Conservation (phyloP, 2,329 filamentous ascomycete genomes). For the Calcarisporium arbuscula region DNA sequence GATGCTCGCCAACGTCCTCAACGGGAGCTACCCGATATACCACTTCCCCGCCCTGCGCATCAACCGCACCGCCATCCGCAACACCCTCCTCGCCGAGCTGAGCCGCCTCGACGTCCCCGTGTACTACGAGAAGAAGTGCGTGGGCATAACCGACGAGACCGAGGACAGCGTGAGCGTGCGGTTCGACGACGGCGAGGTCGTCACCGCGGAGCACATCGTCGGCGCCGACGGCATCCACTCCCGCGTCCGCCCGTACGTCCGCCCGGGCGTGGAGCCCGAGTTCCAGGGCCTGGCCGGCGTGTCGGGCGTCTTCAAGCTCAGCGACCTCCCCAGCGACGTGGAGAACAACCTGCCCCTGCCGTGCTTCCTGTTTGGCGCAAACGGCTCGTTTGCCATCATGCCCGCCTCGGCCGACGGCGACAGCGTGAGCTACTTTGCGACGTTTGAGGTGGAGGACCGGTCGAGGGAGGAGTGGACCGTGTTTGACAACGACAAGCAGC, state of each 20-base stretch:
- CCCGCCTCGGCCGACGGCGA: constrained; percentile 35
- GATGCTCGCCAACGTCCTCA: constrained; percentile 35
- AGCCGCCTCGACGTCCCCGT: constrained; percentile 33
- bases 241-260: constrained; percentile 42
- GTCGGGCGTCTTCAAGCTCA: constrained; percentile 21
- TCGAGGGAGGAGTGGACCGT: no score
- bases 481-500: no score
- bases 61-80: constrained; percentile 45
- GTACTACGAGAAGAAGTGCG: constrained; percentile 42
- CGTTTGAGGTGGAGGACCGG: no score
- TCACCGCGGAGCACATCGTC: constrained; percentile 37
- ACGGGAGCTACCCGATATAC: constrained; percentile 40
- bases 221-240: constrained; percentile 58
- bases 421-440: no score
- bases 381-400: constrained; percentile 46
- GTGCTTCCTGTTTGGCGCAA: no score
- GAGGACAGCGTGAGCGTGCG: constrained; percentile 34
- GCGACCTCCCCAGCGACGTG: no score
- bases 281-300: constrained; percentile 43
- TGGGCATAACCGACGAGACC: constrained; percentile 32
- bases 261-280: constrained; percentile 39
- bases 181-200: constrained; percentile 38
- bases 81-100: constrained; percentile 37
- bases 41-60: constrained; percentile 49
- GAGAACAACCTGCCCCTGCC: no score